These are phyloP conservation scores for Saccharomycopsis javanensis DNA, from an alignment of 805 yeast species.

Conservation along the genomic window DNA sequence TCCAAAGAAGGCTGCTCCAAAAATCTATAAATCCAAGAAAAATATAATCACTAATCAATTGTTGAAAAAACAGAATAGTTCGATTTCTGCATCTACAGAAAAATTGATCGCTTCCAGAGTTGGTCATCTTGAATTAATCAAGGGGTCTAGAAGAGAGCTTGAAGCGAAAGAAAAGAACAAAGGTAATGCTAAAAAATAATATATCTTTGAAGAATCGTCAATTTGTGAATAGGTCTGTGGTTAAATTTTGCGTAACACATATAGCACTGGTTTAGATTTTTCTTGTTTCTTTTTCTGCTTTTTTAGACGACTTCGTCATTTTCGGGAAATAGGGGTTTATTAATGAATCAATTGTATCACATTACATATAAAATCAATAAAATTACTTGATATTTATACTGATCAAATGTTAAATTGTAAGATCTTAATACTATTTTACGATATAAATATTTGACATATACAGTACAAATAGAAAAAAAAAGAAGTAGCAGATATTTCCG, in stretches of 20 bases:
- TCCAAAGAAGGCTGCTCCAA: slow-evolving; percentile 34
- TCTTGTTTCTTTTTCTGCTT: not conserved
- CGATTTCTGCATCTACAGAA: slow-evolving; percentile 48
- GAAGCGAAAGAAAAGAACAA: slow-evolving; percentile 50
- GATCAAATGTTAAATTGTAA: too few relatives aligned
- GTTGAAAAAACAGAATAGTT: slow-evolving; percentile 10
- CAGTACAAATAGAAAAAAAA: too few relatives aligned
- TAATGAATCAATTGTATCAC: not conserved
- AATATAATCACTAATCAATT: slow-evolving; percentile 22
- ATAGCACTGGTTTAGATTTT: not conserved
- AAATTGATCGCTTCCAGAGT: slow-evolving; percentile 79
- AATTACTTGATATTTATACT: too few relatives aligned
- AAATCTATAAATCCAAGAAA: slow-evolving; percentile 33
- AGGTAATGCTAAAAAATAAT: slow-evolving; percentile 20
- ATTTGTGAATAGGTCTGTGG: not conserved
- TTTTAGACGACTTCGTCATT: not conserved
- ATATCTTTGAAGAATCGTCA: not conserved
- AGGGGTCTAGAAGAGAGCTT: slow-evolving; percentile 79
- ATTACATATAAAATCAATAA: too few relatives aligned
- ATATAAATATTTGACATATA: too few relatives aligned
- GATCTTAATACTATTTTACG: too few relatives aligned
- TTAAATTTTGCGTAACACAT: not conserved
- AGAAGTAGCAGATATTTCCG: too few relatives aligned
- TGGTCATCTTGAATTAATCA: slow-evolving; percentile 85
- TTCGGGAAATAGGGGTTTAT: not conserved